Evolutionary conservation across 345 rosid species (phyloP), one percentile per base, ranked within the genome.

Genomic region (Corchorus olitorius): DNA sequence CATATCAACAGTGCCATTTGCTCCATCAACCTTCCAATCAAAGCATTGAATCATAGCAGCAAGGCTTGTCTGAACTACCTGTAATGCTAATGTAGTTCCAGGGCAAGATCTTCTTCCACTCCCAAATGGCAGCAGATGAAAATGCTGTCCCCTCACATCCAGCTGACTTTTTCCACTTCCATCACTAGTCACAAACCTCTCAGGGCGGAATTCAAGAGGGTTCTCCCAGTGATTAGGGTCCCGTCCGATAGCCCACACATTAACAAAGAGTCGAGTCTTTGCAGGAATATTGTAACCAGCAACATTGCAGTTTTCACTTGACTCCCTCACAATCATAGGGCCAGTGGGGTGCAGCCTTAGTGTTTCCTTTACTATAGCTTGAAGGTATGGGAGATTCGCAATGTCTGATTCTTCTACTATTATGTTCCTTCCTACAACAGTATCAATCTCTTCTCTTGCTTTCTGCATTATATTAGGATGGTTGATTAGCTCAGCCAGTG

Each of bases 261-360:
- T 88, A 49, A 90, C 79, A 16, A 88, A 80, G 19, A 88, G 76
- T 72, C 88, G 78, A 16, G 92, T 86, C 70, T 79, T 79, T 0
- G 85, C 85, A 0, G 94, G 91, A 65, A 90, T 85, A 48, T 73
- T 67, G 6, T 76, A 88, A 64, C 85, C 85, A 53, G 66, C 68
- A 5, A 90, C 79, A 19, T 9, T 70, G 27, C 92, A 86, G 39
- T 86, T 85, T 81, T 88, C 79, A 4, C 79, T 50, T 2, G 92
- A 84, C 53, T 86, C 81, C 78, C 92, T 87, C 2, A 82, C 86
- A 1, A 87, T 63, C 50, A 90, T 67, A 0, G 90, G 88, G 3
- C 91, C 92, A 3, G 89, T 82, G 1, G 97, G 95, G 69, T 92
- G 97, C 50, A 94, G 92, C 78, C 97, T 87, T 39, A 90, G 80